Evolutionary conservation across 495 filamentous ascomycete species (phyloP).

Genomic region (Echria macrotheca): DNA sequence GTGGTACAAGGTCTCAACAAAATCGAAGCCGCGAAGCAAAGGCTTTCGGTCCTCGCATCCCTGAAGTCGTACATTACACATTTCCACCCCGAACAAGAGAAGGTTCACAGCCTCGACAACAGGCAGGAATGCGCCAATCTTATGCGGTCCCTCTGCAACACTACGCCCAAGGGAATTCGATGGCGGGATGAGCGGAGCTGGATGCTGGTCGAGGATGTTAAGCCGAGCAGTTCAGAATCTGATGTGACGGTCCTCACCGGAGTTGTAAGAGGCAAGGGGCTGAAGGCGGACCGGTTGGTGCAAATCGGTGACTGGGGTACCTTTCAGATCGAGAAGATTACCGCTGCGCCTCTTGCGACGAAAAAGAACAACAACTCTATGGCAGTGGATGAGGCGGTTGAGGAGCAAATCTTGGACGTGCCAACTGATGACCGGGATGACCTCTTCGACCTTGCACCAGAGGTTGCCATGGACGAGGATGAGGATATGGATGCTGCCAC

Average conservation of each 20-base stretch:
- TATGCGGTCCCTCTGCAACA: conserved; percentile 83
- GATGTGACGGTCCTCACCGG: conserved; percentile 72
- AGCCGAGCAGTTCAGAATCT: conserved; percentile 54
- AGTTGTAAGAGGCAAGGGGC: conserved; percentile 73
- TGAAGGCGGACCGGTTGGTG: conserved; percentile 84
- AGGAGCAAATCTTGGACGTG: conserved; percentile 52
- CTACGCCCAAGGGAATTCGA: conserved; percentile 80
- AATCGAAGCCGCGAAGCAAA: conserved; percentile 71
- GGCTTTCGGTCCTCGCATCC: conserved; percentile 67
- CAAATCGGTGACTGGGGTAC: conserved; percentile 93
- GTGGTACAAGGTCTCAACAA: conserved; percentile 73
- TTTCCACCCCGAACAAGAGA: conserved; percentile 85
- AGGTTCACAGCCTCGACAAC: conserved; percentile 78
- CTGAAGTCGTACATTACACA: conserved; percentile 87
- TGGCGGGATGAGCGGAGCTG: conserved; percentile 95
- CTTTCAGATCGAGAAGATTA: conserved; percentile 88
- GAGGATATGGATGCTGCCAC: conserved; percentile 52
- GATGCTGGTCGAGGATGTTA: conserved; percentile 81
- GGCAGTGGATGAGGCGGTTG: conserved; percentile 54
- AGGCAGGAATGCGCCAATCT: conserved; percentile 84
- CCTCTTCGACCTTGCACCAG: conserved; percentile 69
- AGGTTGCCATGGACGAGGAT: conserved; percentile 67
- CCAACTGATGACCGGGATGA: conserved; percentile 77
- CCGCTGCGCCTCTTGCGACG: conserved; percentile 55
- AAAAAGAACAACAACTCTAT: conserved; percentile 59